phyloP scores from a whole-genome alignment of 805 yeast species.

The Yamadazyma ubonensis region DNA sequence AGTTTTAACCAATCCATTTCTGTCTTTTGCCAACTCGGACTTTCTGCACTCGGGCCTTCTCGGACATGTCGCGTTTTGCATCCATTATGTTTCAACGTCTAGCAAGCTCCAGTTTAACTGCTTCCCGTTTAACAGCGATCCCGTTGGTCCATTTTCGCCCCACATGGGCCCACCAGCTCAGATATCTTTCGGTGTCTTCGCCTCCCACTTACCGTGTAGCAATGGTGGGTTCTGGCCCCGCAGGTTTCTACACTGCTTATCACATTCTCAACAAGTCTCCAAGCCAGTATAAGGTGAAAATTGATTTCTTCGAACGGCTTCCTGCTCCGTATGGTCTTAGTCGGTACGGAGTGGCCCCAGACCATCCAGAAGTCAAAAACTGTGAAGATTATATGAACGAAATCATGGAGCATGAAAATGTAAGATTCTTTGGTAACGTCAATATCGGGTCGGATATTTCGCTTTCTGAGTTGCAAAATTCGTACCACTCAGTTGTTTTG shows the following conservation, averaged over 20 bases:
- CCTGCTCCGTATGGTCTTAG: slow-evolving; percentile 93
- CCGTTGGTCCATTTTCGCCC: too few relatives aligned
- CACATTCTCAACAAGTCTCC: slow-evolving; percentile 55
- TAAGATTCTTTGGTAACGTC: slow-evolving; percentile 67
- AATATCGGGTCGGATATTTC: slow-evolving; percentile 62
- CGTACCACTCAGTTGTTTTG: slow-evolving; percentile 71
- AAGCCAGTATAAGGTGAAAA: slow-evolving; percentile 31
- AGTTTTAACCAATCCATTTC: too few relatives aligned
- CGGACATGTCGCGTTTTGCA: background rate
- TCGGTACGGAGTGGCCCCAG: slow-evolving; percentile 98
- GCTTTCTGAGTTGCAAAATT: slow-evolving; percentile 46
- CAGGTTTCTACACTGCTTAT: slow-evolving; percentile 88
- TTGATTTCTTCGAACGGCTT: slow-evolving; percentile 78
- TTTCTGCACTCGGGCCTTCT: background rate
- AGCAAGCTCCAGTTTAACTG: too few relatives aligned
- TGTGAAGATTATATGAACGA: slow-evolving; percentile 73
- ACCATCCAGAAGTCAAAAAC: slow-evolving; percentile 93
- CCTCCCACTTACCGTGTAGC: slow-evolving; percentile 49
- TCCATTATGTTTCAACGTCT: background rate
- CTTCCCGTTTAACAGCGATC: too few relatives aligned
- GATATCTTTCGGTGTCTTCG: background rate
- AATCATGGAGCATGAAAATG: slow-evolving; percentile 30
- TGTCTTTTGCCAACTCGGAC: too few relatives aligned
- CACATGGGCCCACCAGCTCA: background rate
- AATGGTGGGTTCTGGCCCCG: slow-evolving; percentile 93